Conservation (phyloP, 2,329 filamentous ascomycete genomes). For the Ceratocystis cacaofunesta region DNA sequence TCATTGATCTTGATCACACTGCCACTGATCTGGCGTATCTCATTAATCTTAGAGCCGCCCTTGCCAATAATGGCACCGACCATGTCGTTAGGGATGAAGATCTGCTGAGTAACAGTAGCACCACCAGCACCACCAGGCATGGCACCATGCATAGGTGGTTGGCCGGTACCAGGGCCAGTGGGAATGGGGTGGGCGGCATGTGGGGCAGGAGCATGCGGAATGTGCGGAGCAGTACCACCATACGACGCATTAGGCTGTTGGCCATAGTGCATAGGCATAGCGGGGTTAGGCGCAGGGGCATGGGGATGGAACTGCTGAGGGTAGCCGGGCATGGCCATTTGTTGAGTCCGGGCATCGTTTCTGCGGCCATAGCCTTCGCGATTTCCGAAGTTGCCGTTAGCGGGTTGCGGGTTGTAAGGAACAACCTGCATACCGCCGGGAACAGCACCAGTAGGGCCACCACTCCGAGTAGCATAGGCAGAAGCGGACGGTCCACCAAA, state of each 20-base stretch:
- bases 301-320: slow-evolving; percentile 59
- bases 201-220: slow-evolving; percentile 56
- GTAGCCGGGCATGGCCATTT: slow-evolving; percentile 58
- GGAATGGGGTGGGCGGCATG: slow-evolving; percentile 39
- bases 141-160: slow-evolving; percentile 51
- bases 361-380: slow-evolving; percentile 69
- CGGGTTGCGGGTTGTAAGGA: slow-evolving; percentile 89
- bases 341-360: slow-evolving; percentile 57
- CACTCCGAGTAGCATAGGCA: slow-evolving; percentile 91
- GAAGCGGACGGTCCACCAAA: slow-evolving; percentile 93
- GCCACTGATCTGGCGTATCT: slow-evolving; percentile 90
- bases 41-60: slow-evolving; percentile 97
- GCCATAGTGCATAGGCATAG: slow-evolving; percentile 65
- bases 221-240: slow-evolving; percentile 53
- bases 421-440: slow-evolving; percentile 98
- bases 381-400: slow-evolving; percentile 72
- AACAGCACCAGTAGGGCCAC: slow-evolving; percentile 81
- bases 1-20: slow-evolving; percentile 99
- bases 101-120: slow-evolving; percentile 80
- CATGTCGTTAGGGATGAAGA: slow-evolving; percentile 99
- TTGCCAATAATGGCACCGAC: slow-evolving; percentile 98
- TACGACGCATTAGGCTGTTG: slow-evolving; percentile 59
- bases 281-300: slow-evolving; percentile 45
- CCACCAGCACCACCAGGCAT: slow-evolving; percentile 40
- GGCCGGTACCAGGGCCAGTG: slow-evolving; percentile 36